Percentiles rank a stretch among this genome's conserved stretches.
Conservation (phyloP, 495 filamentous ascomycete species). For the Penicillium coprophilum region DNA sequence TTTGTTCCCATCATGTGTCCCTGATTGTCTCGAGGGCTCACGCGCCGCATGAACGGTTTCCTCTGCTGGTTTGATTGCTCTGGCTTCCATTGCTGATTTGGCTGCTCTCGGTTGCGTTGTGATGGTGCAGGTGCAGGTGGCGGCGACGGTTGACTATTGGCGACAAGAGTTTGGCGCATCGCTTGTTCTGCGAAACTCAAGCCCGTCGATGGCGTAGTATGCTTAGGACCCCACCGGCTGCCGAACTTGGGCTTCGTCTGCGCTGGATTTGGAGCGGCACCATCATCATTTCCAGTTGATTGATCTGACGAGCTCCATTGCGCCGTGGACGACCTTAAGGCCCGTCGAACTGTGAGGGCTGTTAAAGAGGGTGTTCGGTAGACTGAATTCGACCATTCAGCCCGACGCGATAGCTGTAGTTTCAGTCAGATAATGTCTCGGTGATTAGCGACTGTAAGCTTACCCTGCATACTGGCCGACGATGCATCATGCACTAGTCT, state of each 20-base stretch:
- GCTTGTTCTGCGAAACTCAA: constrained; percentile 40
- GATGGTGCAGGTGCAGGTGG: constrained; percentile 5
- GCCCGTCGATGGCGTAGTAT: constrained; percentile 22
- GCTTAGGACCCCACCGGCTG: constrained; percentile 26
- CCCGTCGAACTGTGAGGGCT: constrained; percentile 24
- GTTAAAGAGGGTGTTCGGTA: constrained; percentile 23
- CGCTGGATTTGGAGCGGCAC: constrained; percentile 1
- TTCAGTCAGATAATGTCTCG: neutral
- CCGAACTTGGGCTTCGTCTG: constrained; percentile 24
- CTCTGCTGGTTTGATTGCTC: constrained; percentile 1
- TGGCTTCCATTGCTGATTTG: neutral
- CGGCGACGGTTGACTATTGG: constrained; percentile 15
- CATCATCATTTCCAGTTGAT: constrained; percentile 16
- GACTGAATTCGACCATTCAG: constrained; percentile 33
- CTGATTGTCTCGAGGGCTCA: neutral
- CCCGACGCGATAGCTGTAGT: constrained; percentile 26
- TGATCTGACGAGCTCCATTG: constrained; percentile 25
- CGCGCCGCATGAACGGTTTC: neutral
- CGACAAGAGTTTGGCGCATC: constrained; percentile 33
- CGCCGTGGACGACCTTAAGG: constrained; percentile 32
- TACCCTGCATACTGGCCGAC: constrained; percentile 40
- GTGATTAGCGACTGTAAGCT: constrained; percentile 3
- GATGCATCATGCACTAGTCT: constrained; percentile 32
- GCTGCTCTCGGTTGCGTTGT: neutral
- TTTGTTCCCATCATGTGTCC: neutral